phyloP scores from a whole-genome alignment of 2,329 filamentous ascomycete genomes.

The Lanzia echinophila region DNA sequence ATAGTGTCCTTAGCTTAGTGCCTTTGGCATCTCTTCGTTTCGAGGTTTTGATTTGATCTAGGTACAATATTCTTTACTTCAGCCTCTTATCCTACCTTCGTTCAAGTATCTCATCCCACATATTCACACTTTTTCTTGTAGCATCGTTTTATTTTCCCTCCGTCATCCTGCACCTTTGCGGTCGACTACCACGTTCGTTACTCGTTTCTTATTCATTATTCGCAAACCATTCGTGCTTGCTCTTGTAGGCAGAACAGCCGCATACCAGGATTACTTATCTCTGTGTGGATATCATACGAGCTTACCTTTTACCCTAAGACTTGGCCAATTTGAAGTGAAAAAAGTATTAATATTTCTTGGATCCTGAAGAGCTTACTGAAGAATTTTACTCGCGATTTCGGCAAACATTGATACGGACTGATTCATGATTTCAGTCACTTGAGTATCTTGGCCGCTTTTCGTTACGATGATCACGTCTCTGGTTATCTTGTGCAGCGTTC shows the following conservation, averaged over 20 bases:
- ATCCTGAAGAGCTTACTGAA: not conserved
- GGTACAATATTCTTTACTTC: constrained; percentile 11
- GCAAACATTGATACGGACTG: not conserved
- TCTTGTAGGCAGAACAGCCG: not conserved
- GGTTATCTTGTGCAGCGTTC: constrained; percentile 3
- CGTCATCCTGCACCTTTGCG: constrained; percentile 9
- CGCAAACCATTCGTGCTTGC: not conserved
- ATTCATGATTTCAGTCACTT: constrained; percentile 11
- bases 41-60: not conserved
- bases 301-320: not conserved
- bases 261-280: not conserved
- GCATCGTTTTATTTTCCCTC: not conserved
- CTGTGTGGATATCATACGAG: not conserved
- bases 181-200: constrained; percentile 11
- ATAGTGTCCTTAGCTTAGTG: constrained; percentile 6
- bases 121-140: not conserved
- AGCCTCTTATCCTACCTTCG: not conserved
- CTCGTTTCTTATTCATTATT: not conserved
- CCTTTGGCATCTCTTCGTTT: not conserved
- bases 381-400: not conserved
- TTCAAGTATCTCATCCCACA: constrained; percentile 6
- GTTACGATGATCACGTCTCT: constrained; percentile 8
- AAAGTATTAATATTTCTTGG: constrained; percentile 1
- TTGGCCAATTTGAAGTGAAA: not conserved
- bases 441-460: constrained; percentile 5